Evolutionary conservation across 306 rosid genomes (phyloP), one percentile per base, ranked within the genome.

Genomic region (Pterocarpus macrocarpus): DNA sequence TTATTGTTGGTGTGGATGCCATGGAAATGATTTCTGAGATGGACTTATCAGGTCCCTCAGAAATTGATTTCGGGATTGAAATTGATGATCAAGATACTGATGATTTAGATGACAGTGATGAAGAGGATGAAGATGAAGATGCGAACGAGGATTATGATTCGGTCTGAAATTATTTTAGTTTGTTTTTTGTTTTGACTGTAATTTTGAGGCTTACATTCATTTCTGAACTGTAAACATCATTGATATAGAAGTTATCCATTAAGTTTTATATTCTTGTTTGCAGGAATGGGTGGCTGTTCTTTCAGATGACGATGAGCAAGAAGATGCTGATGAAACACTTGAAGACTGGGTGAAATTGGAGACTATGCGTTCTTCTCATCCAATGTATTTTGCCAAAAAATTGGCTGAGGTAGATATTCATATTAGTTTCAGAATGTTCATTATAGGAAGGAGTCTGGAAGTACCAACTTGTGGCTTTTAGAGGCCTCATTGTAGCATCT

Each of bases 311-410:
- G 94, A 92, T 63, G 94, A 84, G 39, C 71, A 78, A 57, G 91
- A 87, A 58, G 90, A 91, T 53, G 82, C 81, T 3, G 98, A 93
- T 64, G 91, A 88, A 89, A 47, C 89, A 71, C 85, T 89, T 36
- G 94, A 88, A 82, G 98, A 94, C 86, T 93, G 99, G 99, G 98
- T 97, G 59, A 91, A 93, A 82, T 84, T 90, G 85, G 97, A 91
- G 74, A 90, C 93, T 0, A 90, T 91, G 99, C 89, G 90, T 77
- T 89, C 89, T 68, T 92, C 99, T 81, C 97, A 95, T 82, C 99
- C 97, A 14, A 83, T 95, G 97, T 80, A 84, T 84, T 95, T 95
- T 87, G 99, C 99, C 86, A 84, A 90, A 77, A 95, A 88, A 85
- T 79, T 95, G 77, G 83, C 97, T 0, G 97, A 92, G 99, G 99